Evolutionary conservation across 352 stramenopile species (phyloP).

Genomic region (Phytophthora pini): DNA sequence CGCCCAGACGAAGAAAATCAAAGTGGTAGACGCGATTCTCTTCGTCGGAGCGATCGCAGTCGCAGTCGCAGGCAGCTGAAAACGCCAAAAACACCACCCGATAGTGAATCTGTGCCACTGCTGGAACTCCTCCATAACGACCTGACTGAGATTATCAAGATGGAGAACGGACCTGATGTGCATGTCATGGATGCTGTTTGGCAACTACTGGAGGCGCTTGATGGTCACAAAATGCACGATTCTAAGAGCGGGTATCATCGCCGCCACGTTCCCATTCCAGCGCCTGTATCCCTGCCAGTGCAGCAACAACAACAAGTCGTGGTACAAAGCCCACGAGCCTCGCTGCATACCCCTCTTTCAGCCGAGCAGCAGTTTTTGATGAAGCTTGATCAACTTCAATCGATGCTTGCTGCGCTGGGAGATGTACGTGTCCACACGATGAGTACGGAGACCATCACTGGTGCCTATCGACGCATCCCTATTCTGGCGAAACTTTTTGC

Average conservation of each 20-base stretch:
- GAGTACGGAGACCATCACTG: constrained; percentile 60
- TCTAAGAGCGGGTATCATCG: constrained; percentile 43
- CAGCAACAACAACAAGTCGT: constrained; percentile 8
- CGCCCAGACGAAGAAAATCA: constrained; percentile 6
- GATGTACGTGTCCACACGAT: constrained; percentile 53
- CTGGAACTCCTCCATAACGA: constrained; percentile 55
- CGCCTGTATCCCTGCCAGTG: not conserved
- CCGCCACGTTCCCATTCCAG: constrained; percentile 12
- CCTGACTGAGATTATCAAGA: constrained; percentile 63
- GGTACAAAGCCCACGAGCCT: constrained; percentile 13
- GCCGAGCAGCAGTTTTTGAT: constrained; percentile 67
- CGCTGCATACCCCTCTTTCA: constrained; percentile 41
- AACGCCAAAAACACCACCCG: constrained; percentile 17
- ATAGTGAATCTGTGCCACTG: constrained; percentile 26
- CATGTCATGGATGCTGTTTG: constrained; percentile 50
- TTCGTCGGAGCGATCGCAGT: constrained; percentile 23
- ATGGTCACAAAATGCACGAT: constrained; percentile 34
- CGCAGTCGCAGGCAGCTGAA: constrained; percentile 15
- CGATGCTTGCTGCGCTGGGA: constrained; percentile 45
- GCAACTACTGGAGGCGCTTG: constrained; percentile 62
- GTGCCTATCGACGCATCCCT: constrained; percentile 55
- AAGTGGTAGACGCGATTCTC: constrained; percentile 2
- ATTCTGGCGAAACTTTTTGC: constrained; percentile 53
- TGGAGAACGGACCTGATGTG: constrained; percentile 35
- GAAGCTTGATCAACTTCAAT: constrained; percentile 73